A percentile compares a stretch with the other conserved stretches of the same genome.
Conservation (phyloP, 805 yeast genomes). For the Nakazawaea ernobii region DNA sequence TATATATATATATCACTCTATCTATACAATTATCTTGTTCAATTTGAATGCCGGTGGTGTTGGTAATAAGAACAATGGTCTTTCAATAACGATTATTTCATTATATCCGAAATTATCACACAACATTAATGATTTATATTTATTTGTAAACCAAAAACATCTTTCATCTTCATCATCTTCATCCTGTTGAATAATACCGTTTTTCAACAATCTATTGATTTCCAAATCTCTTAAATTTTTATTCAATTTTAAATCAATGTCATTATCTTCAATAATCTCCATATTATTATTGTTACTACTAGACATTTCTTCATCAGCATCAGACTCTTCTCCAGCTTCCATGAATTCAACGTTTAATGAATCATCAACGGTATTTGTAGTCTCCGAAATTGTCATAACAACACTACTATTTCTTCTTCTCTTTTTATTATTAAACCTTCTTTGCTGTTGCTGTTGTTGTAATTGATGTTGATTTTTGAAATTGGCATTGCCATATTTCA, state of each 20-base stretch:
- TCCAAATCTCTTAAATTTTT: constrained; percentile 13
- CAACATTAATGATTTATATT: constrained; percentile 66
- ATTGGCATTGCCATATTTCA: constrained; percentile 24
- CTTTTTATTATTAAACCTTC: constrained; percentile 25
- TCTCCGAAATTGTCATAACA: constrained; percentile 28
- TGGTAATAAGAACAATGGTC: constrained; percentile 57
- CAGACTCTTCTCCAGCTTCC: constrained; percentile 31
- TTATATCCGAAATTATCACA: constrained; percentile 48
- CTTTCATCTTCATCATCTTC: constrained; percentile 24
- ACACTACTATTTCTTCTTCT: constrained; percentile 26
- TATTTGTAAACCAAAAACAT: constrained; percentile 70
- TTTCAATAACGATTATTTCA: constrained; percentile 70
- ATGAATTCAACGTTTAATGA: constrained; percentile 13
- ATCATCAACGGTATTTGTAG: constrained; percentile 20
- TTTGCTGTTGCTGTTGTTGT: constrained; percentile 27
- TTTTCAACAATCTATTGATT: constrained; percentile 11
- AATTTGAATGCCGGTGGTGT: constrained; percentile 61
- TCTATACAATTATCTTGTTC: constrained; percentile 45
- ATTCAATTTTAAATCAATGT: background rate
- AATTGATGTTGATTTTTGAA: constrained; percentile 25
- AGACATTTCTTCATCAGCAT: constrained; percentile 19
- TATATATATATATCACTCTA: background rate
- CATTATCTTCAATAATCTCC: constrained; percentile 1
- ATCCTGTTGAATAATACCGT: constrained; percentile 10
- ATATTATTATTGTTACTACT: background rate